Conservation (phyloP, 2,329 filamentous ascomycete species). For the Penicillium crustosum region DNA sequence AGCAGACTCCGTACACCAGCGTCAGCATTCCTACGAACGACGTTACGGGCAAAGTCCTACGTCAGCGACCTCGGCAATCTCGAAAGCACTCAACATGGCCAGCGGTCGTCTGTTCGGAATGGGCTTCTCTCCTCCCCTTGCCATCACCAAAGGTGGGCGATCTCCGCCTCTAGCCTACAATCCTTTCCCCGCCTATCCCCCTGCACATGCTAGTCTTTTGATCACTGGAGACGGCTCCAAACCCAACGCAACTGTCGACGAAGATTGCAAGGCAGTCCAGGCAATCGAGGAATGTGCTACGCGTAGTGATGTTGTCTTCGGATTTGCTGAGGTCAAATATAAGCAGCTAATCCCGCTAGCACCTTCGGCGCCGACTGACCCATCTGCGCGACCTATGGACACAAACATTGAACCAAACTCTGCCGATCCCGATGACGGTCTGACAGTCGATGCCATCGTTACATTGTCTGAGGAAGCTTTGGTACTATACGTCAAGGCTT, state of each 20-base stretch:
- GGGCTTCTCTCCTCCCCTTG: slow-evolving; percentile 51
- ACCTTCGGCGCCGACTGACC: slow-evolving; percentile 59
- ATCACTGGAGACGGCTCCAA: slow-evolving; percentile 61
- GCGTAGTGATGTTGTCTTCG: slow-evolving; percentile 91
- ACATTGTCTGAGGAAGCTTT: slow-evolving; percentile 89
- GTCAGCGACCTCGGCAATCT: slow-evolving; percentile 86
- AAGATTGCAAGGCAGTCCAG: slow-evolving; percentile 75
- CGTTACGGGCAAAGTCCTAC: slow-evolving; percentile 70
- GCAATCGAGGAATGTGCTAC: slow-evolving; percentile 89
- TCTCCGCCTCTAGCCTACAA: slow-evolving; percentile 54
- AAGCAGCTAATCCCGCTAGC: slow-evolving; percentile 90
- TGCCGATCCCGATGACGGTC: slow-evolving; percentile 61
- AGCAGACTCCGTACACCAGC: slow-evolving; percentile 63
- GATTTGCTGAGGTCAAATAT: slow-evolving; percentile 97
- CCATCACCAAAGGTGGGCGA: slow-evolving; percentile 46
- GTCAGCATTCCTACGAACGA: slow-evolving; percentile 77
- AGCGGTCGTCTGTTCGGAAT: slow-evolving; percentile 61
- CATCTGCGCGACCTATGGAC: slow-evolving; percentile 28
- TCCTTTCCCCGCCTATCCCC: slow-evolving; percentile 82
- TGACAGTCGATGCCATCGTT: slow-evolving; percentile 83
- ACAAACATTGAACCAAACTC: slow-evolving; percentile 45
- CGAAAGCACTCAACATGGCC: slow-evolving; percentile 91
- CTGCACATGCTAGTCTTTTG: slow-evolving; percentile 68
- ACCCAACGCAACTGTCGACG: slow-evolving; percentile 63
- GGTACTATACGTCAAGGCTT: slow-evolving; percentile 92